These are phyloP conservation scores for Boletus speciosus DNA, from an alignment of 768 basidiomycete species.

Conservation along the genomic window DNA sequence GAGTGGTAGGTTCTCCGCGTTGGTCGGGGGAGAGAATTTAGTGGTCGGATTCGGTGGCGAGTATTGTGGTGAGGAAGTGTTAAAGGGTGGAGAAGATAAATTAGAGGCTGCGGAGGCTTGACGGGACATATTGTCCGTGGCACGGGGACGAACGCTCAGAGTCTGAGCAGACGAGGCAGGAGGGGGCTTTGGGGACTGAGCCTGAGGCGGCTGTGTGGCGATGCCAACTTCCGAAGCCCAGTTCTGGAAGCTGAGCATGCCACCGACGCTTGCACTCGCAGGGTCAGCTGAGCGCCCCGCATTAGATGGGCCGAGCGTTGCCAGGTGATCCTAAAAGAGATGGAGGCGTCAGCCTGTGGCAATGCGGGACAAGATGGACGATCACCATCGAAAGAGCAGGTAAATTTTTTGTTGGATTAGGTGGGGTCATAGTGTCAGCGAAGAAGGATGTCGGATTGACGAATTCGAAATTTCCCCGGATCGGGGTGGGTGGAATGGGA, in stretches of 20 bases:
- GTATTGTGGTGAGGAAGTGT: conserved; percentile 22
- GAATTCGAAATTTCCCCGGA: conserved; percentile 22
- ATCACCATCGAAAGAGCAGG: conserved; percentile 32
- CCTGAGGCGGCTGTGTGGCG: conserved; percentile 16
- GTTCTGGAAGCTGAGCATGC: conserved; percentile 25
- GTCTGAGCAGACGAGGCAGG: conserved; percentile 7
- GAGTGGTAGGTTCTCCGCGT: conserved; percentile 16
- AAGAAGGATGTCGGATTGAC: conserved; percentile 30
- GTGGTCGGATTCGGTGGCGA: conserved; percentile 23
- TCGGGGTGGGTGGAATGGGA: conserved; percentile 19
- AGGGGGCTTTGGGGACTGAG: conserved; percentile 6
- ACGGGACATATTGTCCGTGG: conserved; percentile 29
- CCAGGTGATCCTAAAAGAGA: conserved; percentile 25
- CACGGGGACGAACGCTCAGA: conserved; percentile 21
- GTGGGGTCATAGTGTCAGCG: conserved; percentile 16
- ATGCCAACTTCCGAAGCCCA: conserved; percentile 33
- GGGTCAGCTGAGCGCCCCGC: conserved; percentile 21
- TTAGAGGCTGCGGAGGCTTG: conserved; percentile 27
- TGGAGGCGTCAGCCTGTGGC: conserved; percentile 1
- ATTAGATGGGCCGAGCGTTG: conserved; percentile 27
- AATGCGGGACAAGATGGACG: background rate
- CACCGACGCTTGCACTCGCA: conserved; percentile 4
- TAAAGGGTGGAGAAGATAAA: conserved; percentile 20
- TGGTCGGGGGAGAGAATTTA: conserved; percentile 26
- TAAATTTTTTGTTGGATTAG: conserved; percentile 25